Conservation (phyloP, 148 eudicot genomes). For the Mesembryanthemum crystallinum region DNA sequence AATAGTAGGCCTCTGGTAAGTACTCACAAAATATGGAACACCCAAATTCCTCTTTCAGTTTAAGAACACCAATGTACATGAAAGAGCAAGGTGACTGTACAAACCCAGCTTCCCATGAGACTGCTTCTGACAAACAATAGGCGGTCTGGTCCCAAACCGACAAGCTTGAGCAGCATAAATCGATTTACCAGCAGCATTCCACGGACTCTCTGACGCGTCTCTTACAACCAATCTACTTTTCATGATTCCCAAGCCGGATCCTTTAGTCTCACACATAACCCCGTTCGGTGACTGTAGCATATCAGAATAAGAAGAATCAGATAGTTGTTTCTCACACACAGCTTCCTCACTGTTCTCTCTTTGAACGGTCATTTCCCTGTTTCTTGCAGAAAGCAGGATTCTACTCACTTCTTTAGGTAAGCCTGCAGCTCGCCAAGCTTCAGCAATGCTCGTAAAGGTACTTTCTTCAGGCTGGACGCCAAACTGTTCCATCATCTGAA, state of each 20-base stretch:
- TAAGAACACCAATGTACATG: slow-evolving; percentile 50
- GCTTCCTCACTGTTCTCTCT: slow-evolving; percentile 24
- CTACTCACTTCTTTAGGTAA: slow-evolving; percentile 36
- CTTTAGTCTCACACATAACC: slow-evolving; percentile 33
- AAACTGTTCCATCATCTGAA: slow-evolving; percentile 51
- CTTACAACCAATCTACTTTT: slow-evolving; percentile 42
- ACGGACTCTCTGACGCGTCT: slow-evolving; percentile 38
- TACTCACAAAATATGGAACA: too few relatives aligned
- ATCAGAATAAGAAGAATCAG: slow-evolving; percentile 23
- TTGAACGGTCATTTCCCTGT: slow-evolving; percentile 20
- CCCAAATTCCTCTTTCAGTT: slow-evolving; percentile 33
- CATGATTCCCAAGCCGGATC: slow-evolving; percentile 23
- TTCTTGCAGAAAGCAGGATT: too few relatives aligned
- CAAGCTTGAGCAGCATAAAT: slow-evolving; percentile 30
- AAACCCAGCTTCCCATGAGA: slow-evolving; percentile 41
- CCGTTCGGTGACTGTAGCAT: slow-evolving; percentile 31
- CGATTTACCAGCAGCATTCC: slow-evolving; percentile 32
- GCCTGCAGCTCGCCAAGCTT: slow-evolving; percentile 57
- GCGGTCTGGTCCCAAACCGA: slow-evolving; percentile 43
- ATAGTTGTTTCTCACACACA: slow-evolving; percentile 30
- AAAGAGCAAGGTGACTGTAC: slow-evolving; percentile 41
- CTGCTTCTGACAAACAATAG: slow-evolving; percentile 39
- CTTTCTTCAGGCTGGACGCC: slow-evolving; percentile 51
- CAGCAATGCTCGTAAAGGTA: slow-evolving; percentile 45
- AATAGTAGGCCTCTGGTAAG: background rate